A percentile compares a stretch with the other conserved stretches of the same genome.
Evolutionary conservation across 2,329 filamentous ascomycete genomes (phyloP).

Genomic region (Alternaria sp.): DNA sequence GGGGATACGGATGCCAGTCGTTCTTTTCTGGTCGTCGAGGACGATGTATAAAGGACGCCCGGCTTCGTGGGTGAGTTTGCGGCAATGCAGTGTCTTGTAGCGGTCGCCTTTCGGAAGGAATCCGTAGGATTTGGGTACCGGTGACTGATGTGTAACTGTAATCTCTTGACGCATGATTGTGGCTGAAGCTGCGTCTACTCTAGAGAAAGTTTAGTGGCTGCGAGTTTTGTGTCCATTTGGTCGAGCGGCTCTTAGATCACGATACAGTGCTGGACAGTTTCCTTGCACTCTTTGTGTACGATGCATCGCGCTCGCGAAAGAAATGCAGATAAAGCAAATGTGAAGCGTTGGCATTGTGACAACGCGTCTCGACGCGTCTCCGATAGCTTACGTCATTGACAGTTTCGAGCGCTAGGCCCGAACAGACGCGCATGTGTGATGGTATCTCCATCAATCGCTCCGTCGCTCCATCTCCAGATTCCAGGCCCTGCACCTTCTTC

Average conservation of each 20-base stretch:
- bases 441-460: neutral
- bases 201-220: neutral
- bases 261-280: neutral
- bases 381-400: neutral
- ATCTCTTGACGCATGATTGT: slow-evolving; percentile 23
- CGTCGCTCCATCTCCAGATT: neutral
- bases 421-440: neutral
- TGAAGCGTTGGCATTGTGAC: neutral
- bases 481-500: neutral
- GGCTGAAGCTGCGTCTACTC: neutral
- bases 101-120: slow-evolving; percentile 43
- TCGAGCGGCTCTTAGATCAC: neutral
- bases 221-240: neutral
- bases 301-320: neutral
- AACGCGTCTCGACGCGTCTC: neutral
- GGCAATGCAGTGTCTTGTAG: slow-evolving; percentile 44
- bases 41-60: slow-evolving; percentile 37
- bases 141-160: slow-evolving; percentile 22
- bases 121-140: slow-evolving; percentile 40
- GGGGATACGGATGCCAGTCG: slow-evolving; percentile 54
- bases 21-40: slow-evolving; percentile 29
- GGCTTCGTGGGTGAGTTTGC: slow-evolving; percentile 40
- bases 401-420: neutral
- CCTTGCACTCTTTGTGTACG: neutral
- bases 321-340: neutral